Base-by-base conservation (phyloP, 345 rosid species). In the Populus nigra region DNA sequence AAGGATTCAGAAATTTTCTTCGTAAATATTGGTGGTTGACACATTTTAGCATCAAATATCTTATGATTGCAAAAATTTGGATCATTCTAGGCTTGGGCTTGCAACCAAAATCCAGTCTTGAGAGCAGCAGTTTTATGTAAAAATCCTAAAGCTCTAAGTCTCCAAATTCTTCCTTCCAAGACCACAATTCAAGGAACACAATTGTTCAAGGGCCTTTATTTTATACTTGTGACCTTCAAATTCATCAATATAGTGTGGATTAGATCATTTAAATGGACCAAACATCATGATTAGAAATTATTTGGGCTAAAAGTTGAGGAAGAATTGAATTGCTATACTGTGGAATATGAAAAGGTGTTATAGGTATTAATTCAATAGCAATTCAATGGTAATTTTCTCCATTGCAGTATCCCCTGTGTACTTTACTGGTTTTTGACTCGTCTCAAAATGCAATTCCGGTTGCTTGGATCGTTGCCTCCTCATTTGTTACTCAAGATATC, bases 381-480 rank as follows among this genome's bases (percentile, higher is more conserved):
- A 73, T 70, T 71, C 63, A 76, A 47, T 16, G 12, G 18, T 70
- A 41, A 71, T 74, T 47, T 81, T 17, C 50, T 43, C n/a, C 69
- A 49, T 43, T 69, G 66, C 89, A 88, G 89, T 79, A 85, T 85
- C 88, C 88, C 38, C 73, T 88, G 31, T 85, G 85, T 77, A 83
- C 85, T 77, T 79, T 86, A 62, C 87, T 88, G 16, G 88, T 84
- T 61, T 88, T 88, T 76, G 86, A 86, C 77, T 76, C 83, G 4
- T 82, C 85, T 73, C 89, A 72, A 53, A 83, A 85, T 80, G 91
- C 91, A 74, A 83, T 86, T 78, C 87, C 91, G 17, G 83, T 88
- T 85, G 88, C 89, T 65, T 88, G 91, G 91, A 75, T 88, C 74
- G 82, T 88, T 82, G 38, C 84, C 72, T 85, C 88, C 23, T 76